A percentile compares a stretch with the other conserved stretches of the same genome.
Evolutionary conservation across 306 rosid species (phyloP).

Genomic region (Prinsepia uniflora): DNA sequence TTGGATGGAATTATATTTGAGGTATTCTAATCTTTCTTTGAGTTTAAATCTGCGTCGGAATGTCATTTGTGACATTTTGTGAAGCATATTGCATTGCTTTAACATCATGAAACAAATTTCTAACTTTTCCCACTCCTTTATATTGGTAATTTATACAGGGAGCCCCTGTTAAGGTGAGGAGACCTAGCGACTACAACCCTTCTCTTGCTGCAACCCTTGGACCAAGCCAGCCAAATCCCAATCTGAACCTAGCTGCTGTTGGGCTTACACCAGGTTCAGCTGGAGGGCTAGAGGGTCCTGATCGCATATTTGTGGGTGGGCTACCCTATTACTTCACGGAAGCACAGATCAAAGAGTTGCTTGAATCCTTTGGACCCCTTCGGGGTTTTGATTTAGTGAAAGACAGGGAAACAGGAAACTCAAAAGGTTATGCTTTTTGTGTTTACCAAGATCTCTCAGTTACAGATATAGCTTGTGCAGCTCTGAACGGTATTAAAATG

Average conservation of each 20-base stretch:
- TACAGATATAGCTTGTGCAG: constrained; percentile 98
- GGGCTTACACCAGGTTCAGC: constrained; percentile 99
- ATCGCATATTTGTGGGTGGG: constrained; percentile 98
- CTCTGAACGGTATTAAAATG: constrained; percentile 98
- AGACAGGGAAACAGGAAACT: constrained; percentile 97
- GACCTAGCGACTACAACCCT: constrained; percentile 97
- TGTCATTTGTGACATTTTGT: background rate
- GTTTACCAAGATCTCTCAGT: constrained; percentile 98
- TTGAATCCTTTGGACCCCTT: constrained; percentile 95
- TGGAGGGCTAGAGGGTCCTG: constrained; percentile 99
- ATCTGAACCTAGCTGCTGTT: constrained; percentile 79
- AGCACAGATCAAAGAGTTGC: constrained; percentile 87
- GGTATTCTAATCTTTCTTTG: constrained; percentile 33
- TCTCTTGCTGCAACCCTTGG: constrained; percentile 97
- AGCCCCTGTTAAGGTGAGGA: constrained; percentile 97
- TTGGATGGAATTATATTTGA: constrained; percentile 97
- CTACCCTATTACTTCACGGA: constrained; percentile 96
- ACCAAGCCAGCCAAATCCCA: constrained; percentile 96
- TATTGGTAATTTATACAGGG: constrained; percentile 44
- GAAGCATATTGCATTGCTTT: background rate
- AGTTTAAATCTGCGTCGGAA: background rate
- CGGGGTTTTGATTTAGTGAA: constrained; percentile 96
- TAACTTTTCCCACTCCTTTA: constrained; percentile 2
- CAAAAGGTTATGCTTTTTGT: constrained; percentile 98
- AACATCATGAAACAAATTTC: background rate